phyloP scores from a whole-genome alignment of 805 yeast genomes.

The Metschnikowia proteae region DNA sequence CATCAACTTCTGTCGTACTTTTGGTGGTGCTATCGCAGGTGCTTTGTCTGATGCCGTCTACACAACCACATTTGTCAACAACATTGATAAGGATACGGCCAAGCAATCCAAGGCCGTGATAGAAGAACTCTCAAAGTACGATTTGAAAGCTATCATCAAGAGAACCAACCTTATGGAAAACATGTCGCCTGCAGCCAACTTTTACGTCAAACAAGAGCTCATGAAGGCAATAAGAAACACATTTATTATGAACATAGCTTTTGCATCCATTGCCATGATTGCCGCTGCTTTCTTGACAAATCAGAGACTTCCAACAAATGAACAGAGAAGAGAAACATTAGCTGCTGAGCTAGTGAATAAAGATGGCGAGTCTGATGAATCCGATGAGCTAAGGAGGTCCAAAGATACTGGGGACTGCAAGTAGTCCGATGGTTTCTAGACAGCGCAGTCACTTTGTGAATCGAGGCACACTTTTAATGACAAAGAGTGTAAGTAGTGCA shows the following conservation, averaged over 20 bases:
- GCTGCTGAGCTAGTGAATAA: slow-evolving; percentile 1
- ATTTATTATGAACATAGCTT: slow-evolving; percentile 39
- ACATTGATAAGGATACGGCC: slow-evolving; percentile 8
- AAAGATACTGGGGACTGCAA: not conserved
- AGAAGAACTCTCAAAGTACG: slow-evolving; percentile 19
- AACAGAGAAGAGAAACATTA: slow-evolving; percentile 7
- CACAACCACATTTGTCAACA: slow-evolving; percentile 22
- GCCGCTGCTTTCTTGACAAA: slow-evolving; percentile 37
- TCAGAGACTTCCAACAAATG: slow-evolving; percentile 35
- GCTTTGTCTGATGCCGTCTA: slow-evolving; percentile 42
- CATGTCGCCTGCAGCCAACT: slow-evolving; percentile 20
- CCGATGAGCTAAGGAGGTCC: not conserved
- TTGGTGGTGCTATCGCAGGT: slow-evolving; percentile 46
- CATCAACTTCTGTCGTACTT: slow-evolving; percentile 40
- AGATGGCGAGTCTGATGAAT: slow-evolving; percentile 1
- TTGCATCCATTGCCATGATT: slow-evolving; percentile 30
- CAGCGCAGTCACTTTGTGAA: not conserved
- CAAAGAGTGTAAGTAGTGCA: not conserved
- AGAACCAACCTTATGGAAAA: slow-evolving; percentile 14
- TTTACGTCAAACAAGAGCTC: slow-evolving; percentile 24
- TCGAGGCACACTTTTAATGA: not conserved
- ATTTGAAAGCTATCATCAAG: slow-evolving; percentile 14
- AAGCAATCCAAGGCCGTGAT: slow-evolving; percentile 16
- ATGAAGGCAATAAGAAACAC: slow-evolving; percentile 39
- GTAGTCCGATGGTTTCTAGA: not conserved